Base-by-base conservation (phyloP, 257 asterid species). In the Eucommia ulmoides region DNA sequence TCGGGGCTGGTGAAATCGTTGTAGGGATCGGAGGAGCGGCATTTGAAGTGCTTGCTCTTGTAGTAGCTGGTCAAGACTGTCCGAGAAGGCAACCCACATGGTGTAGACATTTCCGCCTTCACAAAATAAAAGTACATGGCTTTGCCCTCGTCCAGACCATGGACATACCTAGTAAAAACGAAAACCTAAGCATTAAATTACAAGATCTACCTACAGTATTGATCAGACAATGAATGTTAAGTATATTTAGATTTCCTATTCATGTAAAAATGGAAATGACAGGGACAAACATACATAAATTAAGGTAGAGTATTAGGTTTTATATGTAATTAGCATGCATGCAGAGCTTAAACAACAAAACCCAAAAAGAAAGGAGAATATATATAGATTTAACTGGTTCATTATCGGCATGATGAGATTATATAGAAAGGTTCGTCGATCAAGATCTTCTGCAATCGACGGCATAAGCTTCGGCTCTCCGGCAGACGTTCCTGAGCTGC, bases 391-490 rank as follows among this genome's bases (percentile, higher is more conserved):
- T n/a, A 53, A 83, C 94, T 72, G 81, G 73, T 79, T 74, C 41
- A 83, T 65, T 58, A 83, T 77, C 22, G 94, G 89, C 91, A 73
- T 83, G 68, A 79, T 72, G 60, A 83, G 84, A 54, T 83, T 83
- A 66, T 83, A 83, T 20, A 83, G 41, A 51, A 83, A 79, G 25
- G 89, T 76, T 33, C 94, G 76, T 10, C 94, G 94, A 46, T 83
- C 82, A 33, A 79, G 88, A 59, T 83, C 94, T 20, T 77, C 84
- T 1, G 78, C 86, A 45, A 80, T 79, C 44, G 94, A 77, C 14
- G 94, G 86, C 75, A 83, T 76, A 74, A 83, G 22, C 81, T 79
- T 83, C 9, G 94, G 86, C 69, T 79, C 82, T 17, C 89, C 94
- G 8, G 79, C 94, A 7, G 94, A 82, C 7, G 94, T 82, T 26